These are phyloP conservation scores for Fusarium sp. DNA, from an alignment of 2,329 filamentous ascomycete species.

Conservation along the genomic window DNA sequence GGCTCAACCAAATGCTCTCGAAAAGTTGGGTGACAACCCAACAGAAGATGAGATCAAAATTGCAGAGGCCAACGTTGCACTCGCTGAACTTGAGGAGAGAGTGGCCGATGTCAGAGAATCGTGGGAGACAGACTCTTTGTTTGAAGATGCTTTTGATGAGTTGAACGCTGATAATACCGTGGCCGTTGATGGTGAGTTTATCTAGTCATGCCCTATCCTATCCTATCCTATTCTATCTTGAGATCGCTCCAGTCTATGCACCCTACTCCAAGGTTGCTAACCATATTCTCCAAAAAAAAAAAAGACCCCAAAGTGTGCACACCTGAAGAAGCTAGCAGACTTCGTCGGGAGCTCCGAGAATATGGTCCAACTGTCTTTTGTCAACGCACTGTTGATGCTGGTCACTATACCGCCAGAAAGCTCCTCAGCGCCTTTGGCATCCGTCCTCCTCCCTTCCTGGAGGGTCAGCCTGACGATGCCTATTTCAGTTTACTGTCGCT, in stretches of 20 bases:
- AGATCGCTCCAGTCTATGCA: background rate
- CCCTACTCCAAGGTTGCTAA: constrained; percentile 5
- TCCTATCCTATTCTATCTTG: background rate
- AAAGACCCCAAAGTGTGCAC: constrained; percentile 66
- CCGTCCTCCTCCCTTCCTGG: constrained; percentile 76
- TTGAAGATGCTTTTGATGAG: constrained; percentile 70
- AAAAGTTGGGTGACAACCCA: constrained; percentile 48
- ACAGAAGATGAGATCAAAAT: constrained; percentile 51
- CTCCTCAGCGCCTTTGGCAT: constrained; percentile 89
- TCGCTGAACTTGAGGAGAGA: constrained; percentile 61
- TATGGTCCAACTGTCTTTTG: constrained; percentile 84
- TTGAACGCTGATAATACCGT: constrained; percentile 63
- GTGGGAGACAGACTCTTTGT: constrained; percentile 73
- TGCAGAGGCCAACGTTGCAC: constrained; percentile 50
- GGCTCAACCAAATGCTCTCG: constrained; percentile 50
- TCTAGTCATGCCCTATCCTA: constrained; percentile 18
- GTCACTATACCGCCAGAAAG: constrained; percentile 80
- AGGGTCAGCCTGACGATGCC: constrained; percentile 72
- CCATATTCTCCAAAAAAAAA: constrained; percentile 9
- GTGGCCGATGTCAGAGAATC: constrained; percentile 63
- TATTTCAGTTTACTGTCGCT: constrained; percentile 81
- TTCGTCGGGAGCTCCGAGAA: constrained; percentile 76
- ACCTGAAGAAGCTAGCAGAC: constrained; percentile 73
- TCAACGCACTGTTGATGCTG: constrained; percentile 74
- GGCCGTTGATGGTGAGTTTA: constrained; percentile 56